phyloP scores from a whole-genome alignment of 805 yeast species.

The Citeromyces matritensis region DNA sequence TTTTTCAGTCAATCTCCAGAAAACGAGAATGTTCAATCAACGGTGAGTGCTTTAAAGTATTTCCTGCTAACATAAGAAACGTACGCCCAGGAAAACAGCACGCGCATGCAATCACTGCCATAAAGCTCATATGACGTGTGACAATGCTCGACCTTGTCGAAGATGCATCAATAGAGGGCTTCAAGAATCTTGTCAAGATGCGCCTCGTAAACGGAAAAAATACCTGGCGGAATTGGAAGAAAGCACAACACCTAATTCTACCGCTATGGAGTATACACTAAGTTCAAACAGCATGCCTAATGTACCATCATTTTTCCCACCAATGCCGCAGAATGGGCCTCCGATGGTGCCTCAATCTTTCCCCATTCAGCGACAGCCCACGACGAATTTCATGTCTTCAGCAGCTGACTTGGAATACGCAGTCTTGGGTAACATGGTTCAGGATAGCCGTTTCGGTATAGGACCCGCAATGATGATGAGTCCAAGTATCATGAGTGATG shows the following conservation, averaged over 20 bases:
- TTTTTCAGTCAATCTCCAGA: too few species aligned
- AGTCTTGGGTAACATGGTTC: conserved; percentile 48
- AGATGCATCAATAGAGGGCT: conserved; percentile 64
- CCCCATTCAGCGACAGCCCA: conserved; percentile 1
- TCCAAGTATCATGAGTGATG: conserved; percentile 17
- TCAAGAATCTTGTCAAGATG: conserved; percentile 65
- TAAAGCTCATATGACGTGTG: conserved; percentile 86
- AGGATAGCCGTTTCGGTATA: conserved; percentile 21
- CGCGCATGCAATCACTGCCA: conserved; percentile 90
- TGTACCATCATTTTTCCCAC: neutral
- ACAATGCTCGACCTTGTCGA: conserved; percentile 44
- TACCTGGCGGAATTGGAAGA: conserved; percentile 52
- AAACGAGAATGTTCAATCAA: too few species aligned
- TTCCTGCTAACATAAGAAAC: conserved; percentile 1
- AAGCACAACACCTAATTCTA: neutral
- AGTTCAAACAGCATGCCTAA: conserved; percentile 1
- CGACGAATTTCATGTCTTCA: conserved; percentile 31
- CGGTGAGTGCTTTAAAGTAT: too few species aligned
- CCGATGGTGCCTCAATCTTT: neutral
- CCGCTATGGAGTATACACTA: neutral
- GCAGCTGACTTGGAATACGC: conserved; percentile 69
- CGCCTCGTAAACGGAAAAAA: conserved; percentile 77
- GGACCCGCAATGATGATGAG: conserved; percentile 9
- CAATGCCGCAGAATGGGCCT: neutral
- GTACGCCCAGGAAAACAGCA: conserved; percentile 46